Base-by-base conservation (phyloP, 1,139 yeast species). In the Ogataea hybrid region DNA sequence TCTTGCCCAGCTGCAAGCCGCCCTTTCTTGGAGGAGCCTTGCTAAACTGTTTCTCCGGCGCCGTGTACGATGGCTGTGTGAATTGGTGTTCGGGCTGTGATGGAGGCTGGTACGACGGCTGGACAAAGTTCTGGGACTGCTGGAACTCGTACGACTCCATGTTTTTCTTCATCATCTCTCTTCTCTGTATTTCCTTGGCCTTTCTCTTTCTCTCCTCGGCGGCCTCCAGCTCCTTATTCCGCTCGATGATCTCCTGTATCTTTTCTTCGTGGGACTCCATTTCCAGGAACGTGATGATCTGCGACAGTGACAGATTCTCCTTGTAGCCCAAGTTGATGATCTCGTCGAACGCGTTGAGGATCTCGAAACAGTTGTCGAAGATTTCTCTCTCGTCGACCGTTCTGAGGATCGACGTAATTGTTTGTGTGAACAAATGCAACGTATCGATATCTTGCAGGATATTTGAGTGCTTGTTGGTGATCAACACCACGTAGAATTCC, bases 181-280 rank as follows among this genome's bases (percentile, higher is more conserved):
- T 83, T 64, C 95, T 80, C 60, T 90, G 96, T 51, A 94, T 84
- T 65, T 92, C 97, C 66, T 85, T 87, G 37, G 97, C 98, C 63
- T 88, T 83, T 66, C 95, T 85, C 70, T 90, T 92, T 66, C 97
- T 84, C 67, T 92, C 97, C 66, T 92, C 98, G 39, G 89, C 84
- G 33, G 98, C 98, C 67, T 92, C 98, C 61, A 88, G 73, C 68
- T 92, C 98, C 69, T 92, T 94, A 69, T 92, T 92, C 63, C 95
- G 81, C 66, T 92, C 97, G 58, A 94, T 92, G 61, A 92, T 90
- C 64, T 94, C 97, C 70, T 92, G 97, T 59, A 94, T 90, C 71
- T 88, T 90, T 68, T 94, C 99, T 67, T 94, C 98, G 61, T 92
- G 97, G 30, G 96, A 85, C 67, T 94, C 97, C 98, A 94, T 92